A percentile compares a stretch with the other conserved stretches of the same genome.
Evolutionary conservation across 1,284 basidiomycete genomes (phyloP).

Genomic region (Butyriboletus appendiculatus): DNA sequence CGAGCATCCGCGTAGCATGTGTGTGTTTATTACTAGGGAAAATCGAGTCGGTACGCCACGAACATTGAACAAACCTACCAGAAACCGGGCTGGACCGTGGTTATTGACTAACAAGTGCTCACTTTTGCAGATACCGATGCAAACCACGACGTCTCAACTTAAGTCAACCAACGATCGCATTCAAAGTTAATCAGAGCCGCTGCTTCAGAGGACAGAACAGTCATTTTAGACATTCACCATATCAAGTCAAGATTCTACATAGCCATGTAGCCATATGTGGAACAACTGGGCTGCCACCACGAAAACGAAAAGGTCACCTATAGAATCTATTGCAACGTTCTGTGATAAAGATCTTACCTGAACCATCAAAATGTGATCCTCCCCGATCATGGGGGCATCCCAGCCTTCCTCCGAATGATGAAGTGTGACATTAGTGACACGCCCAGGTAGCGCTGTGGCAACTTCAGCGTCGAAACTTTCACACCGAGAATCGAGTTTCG

Average conservation of each 20-base stretch:
- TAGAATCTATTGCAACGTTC: background rate
- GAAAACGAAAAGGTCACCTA: constrained; percentile 6
- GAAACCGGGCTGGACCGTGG: background rate
- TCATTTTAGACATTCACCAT: background rate
- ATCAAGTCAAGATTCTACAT: constrained; percentile 20
- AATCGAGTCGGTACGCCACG: background rate
- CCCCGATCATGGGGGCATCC: constrained; percentile 35
- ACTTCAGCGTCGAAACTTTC: constrained; percentile 19
- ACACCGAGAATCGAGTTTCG: constrained; percentile 7
- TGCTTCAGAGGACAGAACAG: constrained; percentile 22
- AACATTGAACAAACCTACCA: background rate
- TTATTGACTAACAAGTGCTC: background rate
- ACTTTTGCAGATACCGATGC: background rate
- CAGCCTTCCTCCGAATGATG: constrained; percentile 18
- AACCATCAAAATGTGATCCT: constrained; percentile 34
- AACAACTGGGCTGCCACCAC: constrained; percentile 9
- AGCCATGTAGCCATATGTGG: constrained; percentile 30
- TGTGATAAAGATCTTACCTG: constrained; percentile 16
- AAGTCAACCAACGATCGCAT: background rate
- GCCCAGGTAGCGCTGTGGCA: constrained; percentile 28
- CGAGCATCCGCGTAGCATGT: background rate
- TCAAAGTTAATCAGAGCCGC: constrained; percentile 30
- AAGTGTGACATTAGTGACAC: constrained; percentile 23
- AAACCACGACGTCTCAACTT: background rate
- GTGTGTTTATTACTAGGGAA: background rate